These are phyloP conservation scores for Chaetomiaceae sp. DNA, from an alignment of 2,329 filamentous ascomycete species.

Conservation along the genomic window DNA sequence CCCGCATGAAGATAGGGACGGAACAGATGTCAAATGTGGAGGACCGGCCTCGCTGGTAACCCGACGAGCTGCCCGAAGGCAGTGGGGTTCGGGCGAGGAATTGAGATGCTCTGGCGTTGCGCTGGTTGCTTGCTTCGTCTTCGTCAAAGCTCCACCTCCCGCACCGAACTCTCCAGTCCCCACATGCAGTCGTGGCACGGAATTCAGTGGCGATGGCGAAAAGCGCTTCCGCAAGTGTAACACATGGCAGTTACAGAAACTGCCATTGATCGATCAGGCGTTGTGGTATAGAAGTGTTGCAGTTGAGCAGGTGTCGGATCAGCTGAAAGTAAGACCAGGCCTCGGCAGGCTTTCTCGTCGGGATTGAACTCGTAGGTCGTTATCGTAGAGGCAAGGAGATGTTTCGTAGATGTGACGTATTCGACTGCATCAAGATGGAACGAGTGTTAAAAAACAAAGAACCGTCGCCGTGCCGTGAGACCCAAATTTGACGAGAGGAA, in stretches of 20 bases:
- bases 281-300: too few species aligned
- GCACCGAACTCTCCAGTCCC: too few species aligned
- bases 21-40: neutral
- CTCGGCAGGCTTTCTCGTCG: neutral
- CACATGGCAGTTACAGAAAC: neutral
- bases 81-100: neutral
- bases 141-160: neutral
- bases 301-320: too few species aligned
- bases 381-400: neutral
- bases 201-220: neutral
- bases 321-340: too few species aligned
- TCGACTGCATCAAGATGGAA: neutral
- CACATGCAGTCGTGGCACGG: neutral
- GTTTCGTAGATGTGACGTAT: slow-evolving; percentile 3
- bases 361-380: neutral
- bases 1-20: too few species aligned
- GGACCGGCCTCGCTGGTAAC: slow-evolving; percentile 10
- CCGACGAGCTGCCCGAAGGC: neutral
- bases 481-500: neutral
- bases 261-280: neutral
- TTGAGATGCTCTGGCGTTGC: neutral
- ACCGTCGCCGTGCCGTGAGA: neutral
- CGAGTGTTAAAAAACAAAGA: slow-evolving; percentile 8
- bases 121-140: neutral
- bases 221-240: neutral